phyloP scores from a whole-genome alignment of 1,284 basidiomycete genomes.

The Malassezia equina region DNA sequence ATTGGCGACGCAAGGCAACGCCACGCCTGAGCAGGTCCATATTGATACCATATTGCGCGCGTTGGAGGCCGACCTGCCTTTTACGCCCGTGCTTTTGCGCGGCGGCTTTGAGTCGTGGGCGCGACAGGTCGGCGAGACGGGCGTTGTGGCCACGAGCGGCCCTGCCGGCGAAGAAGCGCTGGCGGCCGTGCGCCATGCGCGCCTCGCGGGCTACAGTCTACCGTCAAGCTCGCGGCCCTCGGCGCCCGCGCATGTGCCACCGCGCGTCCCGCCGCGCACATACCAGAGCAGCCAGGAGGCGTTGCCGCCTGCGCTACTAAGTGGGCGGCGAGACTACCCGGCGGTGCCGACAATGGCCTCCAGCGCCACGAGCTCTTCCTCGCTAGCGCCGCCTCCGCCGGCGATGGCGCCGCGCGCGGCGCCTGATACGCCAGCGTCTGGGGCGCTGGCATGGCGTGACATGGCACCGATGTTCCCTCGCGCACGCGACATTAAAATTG shows the following conservation, averaged over 20 bases:
- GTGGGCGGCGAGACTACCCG: conserved; percentile 1
- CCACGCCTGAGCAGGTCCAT: conserved; percentile 8
- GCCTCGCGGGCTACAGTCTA: background rate
- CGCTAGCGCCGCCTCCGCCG: conserved; percentile 6
- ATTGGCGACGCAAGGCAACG: conserved; percentile 47
- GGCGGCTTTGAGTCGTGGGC: conserved; percentile 81
- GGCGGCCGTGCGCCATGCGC: conserved; percentile 8
- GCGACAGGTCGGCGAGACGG: conserved; percentile 56
- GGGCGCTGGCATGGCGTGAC: background rate
- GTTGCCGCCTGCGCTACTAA: background rate
- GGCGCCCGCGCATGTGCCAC: background rate
- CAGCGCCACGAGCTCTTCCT: background rate
- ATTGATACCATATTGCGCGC: conserved; percentile 50
- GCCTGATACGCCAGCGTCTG: background rate
- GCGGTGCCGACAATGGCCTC: background rate
- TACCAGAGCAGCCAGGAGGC: background rate
- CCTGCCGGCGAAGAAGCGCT: conserved; percentile 13
- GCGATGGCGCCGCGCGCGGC: background rate
- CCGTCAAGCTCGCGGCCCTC: background rate
- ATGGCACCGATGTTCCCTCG: background rate
- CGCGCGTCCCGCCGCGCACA: conserved; percentile 1
- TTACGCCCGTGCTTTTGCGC: conserved; percentile 69
- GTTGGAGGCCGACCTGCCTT: conserved; percentile 53
- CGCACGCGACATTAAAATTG: conserved; percentile 25
- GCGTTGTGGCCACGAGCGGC: conserved; percentile 47